These are phyloP conservation scores for Peltaster fructicola DNA, from an alignment of 2,329 filamentous ascomycete genomes.

Conservation along the genomic window DNA sequence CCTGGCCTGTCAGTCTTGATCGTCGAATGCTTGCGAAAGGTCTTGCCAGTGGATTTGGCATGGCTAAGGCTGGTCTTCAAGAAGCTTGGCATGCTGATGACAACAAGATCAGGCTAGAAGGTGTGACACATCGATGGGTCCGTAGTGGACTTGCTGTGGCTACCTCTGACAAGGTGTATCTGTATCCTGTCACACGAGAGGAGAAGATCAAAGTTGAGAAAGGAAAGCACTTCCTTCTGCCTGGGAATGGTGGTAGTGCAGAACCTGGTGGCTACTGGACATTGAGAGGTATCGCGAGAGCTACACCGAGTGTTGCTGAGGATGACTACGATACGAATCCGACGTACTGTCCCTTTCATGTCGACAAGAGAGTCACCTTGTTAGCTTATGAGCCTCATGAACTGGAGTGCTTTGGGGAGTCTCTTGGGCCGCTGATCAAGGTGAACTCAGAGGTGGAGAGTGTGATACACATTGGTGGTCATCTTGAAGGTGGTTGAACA, in stretches of 20 bases:
- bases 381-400: slow-evolving; percentile 38
- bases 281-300: slow-evolving; percentile 8
- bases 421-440: slow-evolving; percentile 12
- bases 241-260: slow-evolving; percentile 11
- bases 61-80: slow-evolving; percentile 49
- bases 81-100: slow-evolving; percentile 58
- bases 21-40: slow-evolving; percentile 55
- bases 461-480: too few relatives aligned
- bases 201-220: slow-evolving; percentile 5
- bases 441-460: too few relatives aligned
- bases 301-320: slow-evolving; percentile 1
- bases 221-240: too few relatives aligned
- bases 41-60: slow-evolving; percentile 56
- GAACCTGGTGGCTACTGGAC: slow-evolving; percentile 23
- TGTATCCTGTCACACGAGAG: slow-evolving; percentile 41
- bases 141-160: slow-evolving; percentile 47
- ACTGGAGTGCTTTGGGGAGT: slow-evolving; percentile 11
- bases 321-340: slow-evolving; percentile 57
- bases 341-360: slow-evolving; percentile 91
- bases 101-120: slow-evolving; percentile 53
- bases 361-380: slow-evolving; percentile 67
- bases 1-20: slow-evolving; percentile 25
- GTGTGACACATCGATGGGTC: slow-evolving; percentile 41
- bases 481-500: too few relatives aligned
- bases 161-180: slow-evolving; percentile 46